phyloP scores from a whole-genome alignment of 768 basidiomycete species.

The Cystobasidium onofrii region DNA sequence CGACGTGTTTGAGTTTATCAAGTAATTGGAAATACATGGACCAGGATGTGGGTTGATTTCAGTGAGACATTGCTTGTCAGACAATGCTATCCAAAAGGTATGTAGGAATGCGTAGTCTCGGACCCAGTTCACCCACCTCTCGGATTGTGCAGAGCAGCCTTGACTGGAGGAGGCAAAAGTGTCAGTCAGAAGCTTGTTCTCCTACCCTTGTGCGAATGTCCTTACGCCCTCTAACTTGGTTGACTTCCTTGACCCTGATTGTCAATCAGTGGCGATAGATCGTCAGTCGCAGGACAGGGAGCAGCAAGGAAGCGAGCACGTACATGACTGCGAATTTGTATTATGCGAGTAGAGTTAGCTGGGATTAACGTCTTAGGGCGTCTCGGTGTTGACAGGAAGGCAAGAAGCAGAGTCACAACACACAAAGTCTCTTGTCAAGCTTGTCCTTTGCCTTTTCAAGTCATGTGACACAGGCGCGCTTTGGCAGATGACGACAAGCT shows the following conservation, averaged over 20 bases:
- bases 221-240: constrained; percentile 1
- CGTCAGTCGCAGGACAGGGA: not conserved
- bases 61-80: too few relatives aligned
- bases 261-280: not conserved
- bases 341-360: too few relatives aligned
- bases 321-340: too few relatives aligned
- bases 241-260: not conserved
- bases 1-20: not conserved
- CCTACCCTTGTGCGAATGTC: not conserved
- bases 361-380: too few relatives aligned
- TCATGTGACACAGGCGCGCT: not conserved
- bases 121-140: not conserved
- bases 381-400: not conserved
- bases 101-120: too few relatives aligned
- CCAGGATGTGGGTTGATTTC: too few relatives aligned
- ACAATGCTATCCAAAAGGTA: too few relatives aligned
- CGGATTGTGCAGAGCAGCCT: not conserved
- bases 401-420: not conserved
- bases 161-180: not conserved
- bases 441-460: not conserved
- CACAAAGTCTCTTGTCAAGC: too few relatives aligned
- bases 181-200: not conserved
- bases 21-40: too few relatives aligned
- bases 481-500: not conserved
- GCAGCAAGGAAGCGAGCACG: too few relatives aligned